These are phyloP conservation scores for Diaporthe aspalathi DNA, from an alignment of 2,329 filamentous ascomycete species.

Conservation along the genomic window DNA sequence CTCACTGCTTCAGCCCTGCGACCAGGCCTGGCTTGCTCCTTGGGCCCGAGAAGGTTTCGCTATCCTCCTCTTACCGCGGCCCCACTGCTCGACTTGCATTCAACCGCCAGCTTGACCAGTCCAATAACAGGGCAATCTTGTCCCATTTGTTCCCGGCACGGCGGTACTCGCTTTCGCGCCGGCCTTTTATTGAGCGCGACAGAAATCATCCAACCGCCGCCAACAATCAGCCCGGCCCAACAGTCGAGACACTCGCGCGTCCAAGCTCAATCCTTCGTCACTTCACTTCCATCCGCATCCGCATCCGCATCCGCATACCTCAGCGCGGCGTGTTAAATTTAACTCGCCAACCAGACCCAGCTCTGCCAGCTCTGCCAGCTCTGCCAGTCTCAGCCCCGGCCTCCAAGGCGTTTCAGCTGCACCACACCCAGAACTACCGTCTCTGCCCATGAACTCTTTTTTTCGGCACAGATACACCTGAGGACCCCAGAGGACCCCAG, in stretches of 20 bases:
- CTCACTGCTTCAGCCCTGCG: slow-evolving; percentile 26
- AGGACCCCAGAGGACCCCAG: not conserved
- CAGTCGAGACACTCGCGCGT: slow-evolving; percentile 18
- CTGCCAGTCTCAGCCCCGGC: slow-evolving; percentile 23
- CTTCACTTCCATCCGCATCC: slow-evolving; percentile 9
- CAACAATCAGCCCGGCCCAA: slow-evolving; percentile 21
- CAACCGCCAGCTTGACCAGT: not conserved
- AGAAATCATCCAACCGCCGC: slow-evolving; percentile 17
- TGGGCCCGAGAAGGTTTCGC: slow-evolving; percentile 10
- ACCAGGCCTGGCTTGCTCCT: too few species aligned
- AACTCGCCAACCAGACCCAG: slow-evolving; percentile 28
- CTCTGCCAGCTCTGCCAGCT: too few species aligned
- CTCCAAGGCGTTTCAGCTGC: slow-evolving; percentile 25
- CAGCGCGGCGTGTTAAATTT: slow-evolving; percentile 14
- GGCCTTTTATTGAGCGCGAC: slow-evolving; percentile 6
- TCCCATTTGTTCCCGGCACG: slow-evolving; percentile 18
- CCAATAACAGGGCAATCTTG: not conserved
- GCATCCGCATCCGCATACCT: slow-evolving; percentile 24
- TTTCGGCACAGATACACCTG: slow-evolving; percentile 5
- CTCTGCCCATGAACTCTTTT: slow-evolving; percentile 21
- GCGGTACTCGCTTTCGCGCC: slow-evolving; percentile 32
- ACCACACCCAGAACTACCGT: slow-evolving; percentile 7
- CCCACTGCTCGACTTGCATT: not conserved
- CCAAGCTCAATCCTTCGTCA: slow-evolving; percentile 16
- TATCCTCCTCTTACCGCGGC: slow-evolving; percentile 9